Evolutionary conservation across 352 stramenopile genomes (phyloP), one percentile per base, ranked within the genome.

Genomic region (Pythium monospermum): DNA sequence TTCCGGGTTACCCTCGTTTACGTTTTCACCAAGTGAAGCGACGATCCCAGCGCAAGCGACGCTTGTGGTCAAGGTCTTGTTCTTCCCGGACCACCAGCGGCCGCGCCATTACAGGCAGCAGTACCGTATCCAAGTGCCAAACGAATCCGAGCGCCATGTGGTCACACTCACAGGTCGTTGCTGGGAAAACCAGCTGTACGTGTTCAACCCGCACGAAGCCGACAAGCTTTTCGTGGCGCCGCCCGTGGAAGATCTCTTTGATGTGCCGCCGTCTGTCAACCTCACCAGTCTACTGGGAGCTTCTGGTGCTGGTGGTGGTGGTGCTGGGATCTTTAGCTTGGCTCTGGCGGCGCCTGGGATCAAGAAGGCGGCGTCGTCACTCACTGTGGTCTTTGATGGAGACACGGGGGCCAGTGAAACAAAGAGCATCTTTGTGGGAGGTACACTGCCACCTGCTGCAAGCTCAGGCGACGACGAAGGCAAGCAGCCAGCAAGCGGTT

Each of bases 111-210:
- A 91, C 52, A 46, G 39, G 1, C 61, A 73, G 40, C 51, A 67
- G 27, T 87, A 72, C 30, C 69, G 71, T 6, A 73, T 94, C 31
- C 64, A 83, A 40, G 81, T 91, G 2, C 79, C 83, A 0, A 91
- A 91, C 49, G 76, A 90, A 42, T 77, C 62, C 4, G 80, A 94
- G 39, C 66, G 71, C 1, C 73, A 92, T 49, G 19, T 88, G 4
- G 30, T 90, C 1, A 57, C 46, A 15, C 25, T 84, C 7, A 64
- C 69, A n/a, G 79, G 77, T 1, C 69, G 77, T 0, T 90, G 81
- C 54, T 91, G 81, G 76, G 81, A 91, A 49, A 80, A 85, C 31
- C 81, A 94, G 33, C 46, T 91, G 3, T 92, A 88, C 50, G 64
- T 87, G 6, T 79, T 76, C 30, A 68, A 64, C 16, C 75, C 66